Evolutionary conservation across 148 eudicot species (phyloP), one percentile per base, ranked within the genome.

Genomic region (Diospyros lotus): DNA sequence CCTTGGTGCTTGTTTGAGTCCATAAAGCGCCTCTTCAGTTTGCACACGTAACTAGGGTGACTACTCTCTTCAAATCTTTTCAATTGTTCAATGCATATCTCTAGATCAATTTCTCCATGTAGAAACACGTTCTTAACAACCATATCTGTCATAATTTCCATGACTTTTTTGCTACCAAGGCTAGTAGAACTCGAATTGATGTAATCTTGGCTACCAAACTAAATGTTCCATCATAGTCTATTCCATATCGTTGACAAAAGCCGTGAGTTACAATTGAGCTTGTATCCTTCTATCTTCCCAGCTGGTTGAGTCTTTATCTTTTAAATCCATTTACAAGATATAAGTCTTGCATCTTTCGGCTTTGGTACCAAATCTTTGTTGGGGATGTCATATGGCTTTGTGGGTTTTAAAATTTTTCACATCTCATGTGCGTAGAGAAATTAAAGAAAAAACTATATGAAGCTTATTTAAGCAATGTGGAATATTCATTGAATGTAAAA

Each of bases 61-160:
- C 5, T 18, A 53, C 12, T 71, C 17, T 18, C 10, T 14, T 52
- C 73, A 40, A 71, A 71, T 3, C 73, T 44, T 53, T 39, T 28
- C 0, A 0, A 28, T 28, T 71, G 73, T 6, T 18, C 73, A 17
- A 54, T 71, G 6, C 6, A 63, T 62, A 48, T 48, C 38, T 55
- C 78, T 38, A 39, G 51, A 71, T 75, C 63, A 3, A 75, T 42
- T n/a, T 75, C 40, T 66, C 59, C 59, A 0, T 28, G 43, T 11
- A 52, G 9, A 18, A 8, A 48, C 8, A 8, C 52, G 28, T 51
- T 68, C 60, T 14, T 69, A 7, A 69, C 59, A 13, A 48, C 73
- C 58, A 69, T 69, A 69, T 69, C 54, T 46, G 12, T 0, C 58
- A 55, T 9, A 9, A 3, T 15, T 60, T 40, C 40, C 17, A 7